These are phyloP conservation scores for Leccinum aurantiacum DNA, from an alignment of 768 basidiomycete species.

Conservation along the genomic window DNA sequence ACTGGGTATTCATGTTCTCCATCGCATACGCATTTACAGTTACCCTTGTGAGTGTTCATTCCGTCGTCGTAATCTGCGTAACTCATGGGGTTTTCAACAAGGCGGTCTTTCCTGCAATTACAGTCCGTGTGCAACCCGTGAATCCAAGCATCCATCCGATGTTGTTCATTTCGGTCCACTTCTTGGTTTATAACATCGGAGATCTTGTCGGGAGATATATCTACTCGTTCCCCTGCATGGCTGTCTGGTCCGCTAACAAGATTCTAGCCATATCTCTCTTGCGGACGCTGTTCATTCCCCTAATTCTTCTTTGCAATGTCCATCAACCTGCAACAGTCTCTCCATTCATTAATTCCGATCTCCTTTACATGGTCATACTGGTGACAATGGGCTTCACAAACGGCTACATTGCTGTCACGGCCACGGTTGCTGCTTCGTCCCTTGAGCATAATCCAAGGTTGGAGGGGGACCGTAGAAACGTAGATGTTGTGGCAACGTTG, in stretches of 20 bases:
- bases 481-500: slow-evolving; percentile 83
- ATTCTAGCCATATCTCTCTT: slow-evolving; percentile 63
- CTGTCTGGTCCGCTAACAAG: slow-evolving; percentile 66
- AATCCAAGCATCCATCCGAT: slow-evolving; percentile 70
- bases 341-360: slow-evolving; percentile 69
- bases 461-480: slow-evolving; percentile 68
- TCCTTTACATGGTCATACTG: slow-evolving; percentile 71
- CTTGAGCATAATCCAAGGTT: slow-evolving; percentile 75
- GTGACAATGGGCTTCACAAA: slow-evolving; percentile 75
- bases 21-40: slow-evolving; percentile 74
- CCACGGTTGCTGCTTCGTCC: slow-evolving; percentile 83
- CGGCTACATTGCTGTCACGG: slow-evolving; percentile 75
- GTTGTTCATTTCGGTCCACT: slow-evolving; percentile 79
- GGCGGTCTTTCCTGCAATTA: slow-evolving; percentile 88
- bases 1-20: slow-evolving; percentile 68
- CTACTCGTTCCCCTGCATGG: slow-evolving; percentile 62
- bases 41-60: slow-evolving; percentile 62
- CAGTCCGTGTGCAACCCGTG: slow-evolving; percentile 69
- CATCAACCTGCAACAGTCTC: slow-evolving; percentile 42
- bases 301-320: slow-evolving; percentile 89
- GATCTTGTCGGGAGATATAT: slow-evolving; percentile 70
- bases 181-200: slow-evolving; percentile 71
- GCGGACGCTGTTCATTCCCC: slow-evolving; percentile 79
- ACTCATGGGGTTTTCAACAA: slow-evolving; percentile 30
- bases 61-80: background rate